Conservation (phyloP, 345 rosid species). For the Rhodomyrtus tomentosa region DNA sequence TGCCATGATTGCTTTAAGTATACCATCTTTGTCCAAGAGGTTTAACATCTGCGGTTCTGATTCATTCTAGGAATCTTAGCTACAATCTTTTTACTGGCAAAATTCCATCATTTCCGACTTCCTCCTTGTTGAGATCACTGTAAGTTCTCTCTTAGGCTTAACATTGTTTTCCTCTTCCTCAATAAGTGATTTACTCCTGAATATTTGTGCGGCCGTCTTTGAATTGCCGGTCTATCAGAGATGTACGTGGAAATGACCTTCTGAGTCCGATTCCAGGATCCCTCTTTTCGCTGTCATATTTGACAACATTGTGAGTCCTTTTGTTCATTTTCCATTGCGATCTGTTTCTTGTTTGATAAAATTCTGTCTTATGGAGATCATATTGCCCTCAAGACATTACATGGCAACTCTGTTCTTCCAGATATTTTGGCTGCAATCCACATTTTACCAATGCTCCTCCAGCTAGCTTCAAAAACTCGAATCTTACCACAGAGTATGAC, state of each 20-base stretch:
- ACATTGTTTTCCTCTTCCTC: background rate
- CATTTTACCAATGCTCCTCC: conserved; percentile 11
- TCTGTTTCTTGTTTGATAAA: background rate
- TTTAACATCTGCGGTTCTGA: background rate
- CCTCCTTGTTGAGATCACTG: conserved; percentile 40
- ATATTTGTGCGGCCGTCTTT: background rate
- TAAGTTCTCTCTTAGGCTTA: conserved; percentile 17
- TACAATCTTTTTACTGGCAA: conserved; percentile 28
- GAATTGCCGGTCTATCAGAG: conserved; percentile 20
- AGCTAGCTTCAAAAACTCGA: conserved; percentile 12
- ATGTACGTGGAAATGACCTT: conserved; percentile 37
- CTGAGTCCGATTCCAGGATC: conserved; percentile 21
- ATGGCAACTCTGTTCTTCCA: conserved; percentile 5
- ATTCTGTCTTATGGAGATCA: background rate
- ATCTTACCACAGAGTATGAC: conserved; percentile 36
- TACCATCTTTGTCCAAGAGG: background rate
- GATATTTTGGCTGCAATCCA: conserved; percentile 46
- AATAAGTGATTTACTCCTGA: background rate
- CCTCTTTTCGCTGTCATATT: conserved; percentile 14
- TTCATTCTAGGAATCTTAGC: conserved; percentile 36
- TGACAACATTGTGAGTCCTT: conserved; percentile 30
- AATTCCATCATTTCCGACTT: conserved; percentile 26
- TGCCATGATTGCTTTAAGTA: background rate
- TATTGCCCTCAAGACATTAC: background rate
- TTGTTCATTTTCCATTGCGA: background rate